A percentile compares a stretch with the other conserved stretches of the same genome.
Evolutionary conservation across 345 rosid genomes (phyloP).

Genomic region (Aquilaria yunnanensis): DNA sequence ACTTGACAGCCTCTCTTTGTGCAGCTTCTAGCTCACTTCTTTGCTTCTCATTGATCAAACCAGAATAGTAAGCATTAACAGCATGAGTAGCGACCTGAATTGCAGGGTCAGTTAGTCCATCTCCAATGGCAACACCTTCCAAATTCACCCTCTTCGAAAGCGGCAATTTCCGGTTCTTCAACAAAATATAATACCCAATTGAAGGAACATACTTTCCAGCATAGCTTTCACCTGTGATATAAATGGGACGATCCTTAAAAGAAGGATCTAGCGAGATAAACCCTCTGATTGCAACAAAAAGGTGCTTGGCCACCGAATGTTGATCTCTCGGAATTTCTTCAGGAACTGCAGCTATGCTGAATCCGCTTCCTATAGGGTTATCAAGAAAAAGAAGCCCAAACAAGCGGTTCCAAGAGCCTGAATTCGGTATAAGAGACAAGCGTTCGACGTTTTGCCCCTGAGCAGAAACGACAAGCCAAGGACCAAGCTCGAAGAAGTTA

Average conservation of each 20-base stretch:
- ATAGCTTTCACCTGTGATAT: constrained; percentile 75
- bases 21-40: constrained; percentile 47
- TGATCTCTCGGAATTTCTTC: constrained; percentile 63
- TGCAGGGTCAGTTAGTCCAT: constrained; percentile 72
- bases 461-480: constrained; percentile 52
- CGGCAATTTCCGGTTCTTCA: constrained; percentile 28
- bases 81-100: constrained; percentile 54
- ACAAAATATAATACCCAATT: constrained; percentile 60
- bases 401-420: constrained; percentile 74
- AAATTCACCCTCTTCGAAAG: constrained; percentile 34
- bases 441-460: constrained; percentile 14
- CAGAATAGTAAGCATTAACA: constrained; percentile 46
- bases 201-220: constrained; percentile 83
- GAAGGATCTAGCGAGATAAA: constrained; percentile 37
- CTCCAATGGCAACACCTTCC: constrained; percentile 68
- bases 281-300: constrained; percentile 43
- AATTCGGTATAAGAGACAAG: constrained; percentile 37
- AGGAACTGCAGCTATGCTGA: constrained; percentile 57
- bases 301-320: constrained; percentile 50
- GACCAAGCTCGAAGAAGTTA: constrained; percentile 82
- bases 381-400: constrained; percentile 75
- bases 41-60: constrained; percentile 63
- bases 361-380: constrained; percentile 82
- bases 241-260: constrained; percentile 50
- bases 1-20: constrained; percentile 34